Base-by-base conservation (phyloP, 768 basidiomycete genomes). In the Tricholoma furcatifolium region DNA sequence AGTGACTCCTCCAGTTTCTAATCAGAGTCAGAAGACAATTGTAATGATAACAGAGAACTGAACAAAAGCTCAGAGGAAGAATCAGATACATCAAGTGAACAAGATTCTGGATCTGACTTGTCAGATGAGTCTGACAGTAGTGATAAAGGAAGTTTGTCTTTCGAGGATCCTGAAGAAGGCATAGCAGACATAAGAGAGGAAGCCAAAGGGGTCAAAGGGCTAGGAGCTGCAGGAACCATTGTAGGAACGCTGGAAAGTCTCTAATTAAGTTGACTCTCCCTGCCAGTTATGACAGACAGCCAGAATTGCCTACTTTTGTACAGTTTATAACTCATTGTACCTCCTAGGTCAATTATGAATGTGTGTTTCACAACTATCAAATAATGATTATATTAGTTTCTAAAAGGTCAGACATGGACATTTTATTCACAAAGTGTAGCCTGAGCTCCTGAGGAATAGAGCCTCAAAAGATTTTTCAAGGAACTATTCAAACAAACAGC, bases 401-500 rank as follows among this genome's bases (percentile, higher is more conserved):
- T 50, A 1, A 47, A 43, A 0, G 54, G 43, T 1, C 10, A 7
- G 3, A 49, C 54, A 0, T 47, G 41, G 17, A 43, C 30, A 1
- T 56, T 47, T 15, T 56, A 56, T 12, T 31, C 42, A 1, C 44
- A 24, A 6, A 41, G 49, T 30, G 51, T 56, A 1, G 41, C 50
- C 12, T 11, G 43, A 0, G 27, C 31, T 1, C 50, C 50, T 1
- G 46, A 47, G 10, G 17, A 45, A 1, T 56, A 45, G 55, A 38
- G 18, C 2, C 30, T 56, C 2, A 23, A 27, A 10, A 14, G 21
- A 6, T 56, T 56, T 24, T 56, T 56, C 23, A 47, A 15, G 3
- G 50, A 17, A 18, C 17, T 56, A 17, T 56, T 56, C n/a, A 47
- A 56, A 55, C 2, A 59, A 69, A 21, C 70, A 72, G 57, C 55